Percentiles rank a stretch among this genome's conserved stretches.
phyloP scores from a whole-genome alignment of 371 early-diverging fungal species.

The Rhizopus stolonifer region DNA sequence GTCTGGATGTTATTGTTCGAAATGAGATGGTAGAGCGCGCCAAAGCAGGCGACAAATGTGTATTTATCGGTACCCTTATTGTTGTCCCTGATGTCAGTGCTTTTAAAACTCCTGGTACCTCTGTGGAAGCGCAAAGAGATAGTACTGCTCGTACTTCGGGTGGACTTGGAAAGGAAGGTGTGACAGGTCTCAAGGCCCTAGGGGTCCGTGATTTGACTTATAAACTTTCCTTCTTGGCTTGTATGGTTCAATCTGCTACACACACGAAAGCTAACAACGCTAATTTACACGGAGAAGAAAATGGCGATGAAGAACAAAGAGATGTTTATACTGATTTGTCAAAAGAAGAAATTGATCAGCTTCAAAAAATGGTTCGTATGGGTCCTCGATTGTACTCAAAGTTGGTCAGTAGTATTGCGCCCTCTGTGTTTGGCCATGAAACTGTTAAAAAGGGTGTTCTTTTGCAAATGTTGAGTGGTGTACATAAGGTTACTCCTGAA shows the following conservation, averaged over 20 bases:
- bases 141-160: conserved; percentile 56
- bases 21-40: conserved; percentile 95
- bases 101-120: conserved; percentile 67
- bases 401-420: conserved; percentile 87
- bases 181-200: conserved; percentile 84
- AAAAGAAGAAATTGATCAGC: conserved; percentile 73
- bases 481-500: conserved; percentile 92
- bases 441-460: conserved; percentile 98
- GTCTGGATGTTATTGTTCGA: conserved; percentile 96
- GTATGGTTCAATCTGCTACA: conserved; percentile 70
- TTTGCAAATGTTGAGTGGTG: conserved; percentile 96
- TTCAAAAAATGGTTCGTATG: conserved; percentile 71
- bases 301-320: conserved; percentile 59
- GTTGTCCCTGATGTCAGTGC: conserved; percentile 95
- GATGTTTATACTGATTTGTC: conserved; percentile 65
- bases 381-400: conserved; percentile 66
- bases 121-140: conserved; percentile 67
- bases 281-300: conserved; percentile 59
- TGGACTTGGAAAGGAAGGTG: conserved; percentile 75
- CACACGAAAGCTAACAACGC: conserved; percentile 34
- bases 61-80: conserved; percentile 92
- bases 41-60: conserved; percentile 96
- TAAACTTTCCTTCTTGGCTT: conserved; percentile 89
- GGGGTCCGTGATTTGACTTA: conserved; percentile 94
- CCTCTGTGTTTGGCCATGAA: conserved; percentile 97